Evolutionary conservation across 2,329 filamentous ascomycete genomes (phyloP), one percentile per base, ranked within the genome.

Genomic region (Fusarium sacchari): DNA sequence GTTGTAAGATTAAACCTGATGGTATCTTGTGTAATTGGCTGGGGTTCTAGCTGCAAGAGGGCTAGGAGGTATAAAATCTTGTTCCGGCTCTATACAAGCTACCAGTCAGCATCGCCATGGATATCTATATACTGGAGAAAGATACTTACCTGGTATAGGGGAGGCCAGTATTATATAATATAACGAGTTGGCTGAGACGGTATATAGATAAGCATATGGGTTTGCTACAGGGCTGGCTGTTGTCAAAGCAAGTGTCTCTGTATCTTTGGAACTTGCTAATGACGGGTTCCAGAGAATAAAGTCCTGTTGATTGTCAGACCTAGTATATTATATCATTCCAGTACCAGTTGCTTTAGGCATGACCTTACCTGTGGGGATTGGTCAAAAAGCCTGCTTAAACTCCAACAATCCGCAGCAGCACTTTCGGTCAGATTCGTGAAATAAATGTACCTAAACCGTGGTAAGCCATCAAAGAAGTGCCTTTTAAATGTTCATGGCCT

Each of bases 201-300:
- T 66, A 30, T 58, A 66, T 30, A 50, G 63, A 28, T 56, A 66
- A n/a, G 52, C 30, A 36, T 55, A 66, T 18, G 36, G 37, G 47
- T 61, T 52, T 34, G 37, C 60, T n/a, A 20, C 62, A 24, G 61
- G 6, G n/a, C 42, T 34, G 17, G 50, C 56, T 9, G 43, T 58
- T 18, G 49, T 49, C 36, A 22, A 40, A 4, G 14, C 36, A 53
- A 40, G 30, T 53, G 39, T 40, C 39, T 53, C 50, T 40, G 50
- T 36, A 8, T 34, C 30, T 7, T 61, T 20, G 11, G 50, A 61
- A 15, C 50, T 50, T 36, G 60, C 56, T 13, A 69, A 28, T 3
- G 57, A 66, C n/a, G 52, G 62, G 26, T 69, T 69, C 66, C 66
- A 69, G 30, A 65, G 49, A 26, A 69, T 60, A 28, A 69, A 40